phyloP scores from a whole-genome alignment of 345 rosid genomes.

The Leavenworthia alabamica region DNA sequence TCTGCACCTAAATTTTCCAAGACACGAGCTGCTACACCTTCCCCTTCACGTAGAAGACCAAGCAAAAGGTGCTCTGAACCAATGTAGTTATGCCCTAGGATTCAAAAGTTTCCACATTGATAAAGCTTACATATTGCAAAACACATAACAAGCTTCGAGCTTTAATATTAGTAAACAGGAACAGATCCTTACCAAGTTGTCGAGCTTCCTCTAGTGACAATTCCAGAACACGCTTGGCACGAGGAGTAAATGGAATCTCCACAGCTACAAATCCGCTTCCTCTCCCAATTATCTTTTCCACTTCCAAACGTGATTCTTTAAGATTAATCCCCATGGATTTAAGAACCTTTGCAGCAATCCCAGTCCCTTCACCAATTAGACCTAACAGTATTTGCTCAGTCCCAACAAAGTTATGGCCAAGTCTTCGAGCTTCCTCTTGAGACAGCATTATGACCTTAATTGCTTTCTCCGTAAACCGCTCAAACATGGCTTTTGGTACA shows the following conservation, averaged over 20 bases:
- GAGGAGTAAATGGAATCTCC: conserved; percentile 97
- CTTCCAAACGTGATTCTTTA: conserved; percentile 89
- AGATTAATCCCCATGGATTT: conserved; percentile 97
- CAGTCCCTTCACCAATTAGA: conserved; percentile 91
- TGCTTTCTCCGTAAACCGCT: conserved; percentile 91
- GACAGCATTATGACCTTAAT: conserved; percentile 95
- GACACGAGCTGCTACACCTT: conserved; percentile 99
- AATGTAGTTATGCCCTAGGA: conserved; percentile 90
- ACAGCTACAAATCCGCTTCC: conserved; percentile 96
- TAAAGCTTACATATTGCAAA: background rate
- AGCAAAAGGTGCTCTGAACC: conserved; percentile 99
- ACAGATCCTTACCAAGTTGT: conserved; percentile 53
- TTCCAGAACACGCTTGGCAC: conserved; percentile 93
- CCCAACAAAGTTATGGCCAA: conserved; percentile 97
- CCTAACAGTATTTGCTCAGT: conserved; percentile 90
- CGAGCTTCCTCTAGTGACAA: conserved; percentile 94
- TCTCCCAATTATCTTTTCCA: conserved; percentile 90
- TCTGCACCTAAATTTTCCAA: conserved; percentile 94
- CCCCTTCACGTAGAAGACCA: conserved; percentile 95
- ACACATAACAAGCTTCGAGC: background rate
- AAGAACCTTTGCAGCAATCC: conserved; percentile 92
- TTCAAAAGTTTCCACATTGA: background rate
- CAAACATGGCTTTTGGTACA: conserved; percentile 75
- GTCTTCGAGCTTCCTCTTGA: conserved; percentile 93
- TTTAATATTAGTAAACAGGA: background rate